Conservation (phyloP, 2,329 filamentous ascomycete species). For the Sporothrix humicola region DNA sequence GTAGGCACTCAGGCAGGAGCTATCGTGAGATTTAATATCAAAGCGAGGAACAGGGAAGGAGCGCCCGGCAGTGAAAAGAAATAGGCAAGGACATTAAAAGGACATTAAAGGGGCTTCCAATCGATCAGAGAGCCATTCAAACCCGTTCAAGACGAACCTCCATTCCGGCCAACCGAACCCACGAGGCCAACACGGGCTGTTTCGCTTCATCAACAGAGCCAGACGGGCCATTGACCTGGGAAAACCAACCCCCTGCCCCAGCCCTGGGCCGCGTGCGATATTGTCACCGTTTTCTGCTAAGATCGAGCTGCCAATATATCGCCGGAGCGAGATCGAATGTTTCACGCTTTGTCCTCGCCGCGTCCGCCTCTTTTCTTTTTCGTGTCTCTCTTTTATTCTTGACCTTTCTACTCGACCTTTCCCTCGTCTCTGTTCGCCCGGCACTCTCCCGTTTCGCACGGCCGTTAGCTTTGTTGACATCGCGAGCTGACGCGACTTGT, state of each 20-base stretch:
- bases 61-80: not conserved
- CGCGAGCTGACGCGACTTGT: conserved; percentile 18
- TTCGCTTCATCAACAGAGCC: conserved; percentile 15
- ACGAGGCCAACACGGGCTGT: conserved; percentile 16
- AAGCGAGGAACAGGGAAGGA: not conserved
- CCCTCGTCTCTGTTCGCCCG: too few relatives aligned
- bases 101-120: conserved; percentile 21
- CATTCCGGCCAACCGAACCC: conserved; percentile 27
- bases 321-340: conserved; percentile 13
- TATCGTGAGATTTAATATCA: not conserved
- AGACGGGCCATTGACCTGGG: conserved; percentile 9
- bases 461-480: conserved; percentile 28
- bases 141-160: not conserved
- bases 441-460: not conserved
- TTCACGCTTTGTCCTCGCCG: conserved; percentile 12
- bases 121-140: not conserved
- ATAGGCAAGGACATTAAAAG: conserved; percentile 7
- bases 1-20: not conserved
- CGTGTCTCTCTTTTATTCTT: not conserved
- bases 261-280: not conserved
- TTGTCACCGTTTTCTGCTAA: not conserved
- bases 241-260: conserved; percentile 21
- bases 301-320: not conserved
- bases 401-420: not conserved
- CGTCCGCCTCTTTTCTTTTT: not conserved